These are phyloP conservation scores for Ceratocystis papillata DNA, from an alignment of 2,329 filamentous ascomycete species.

Conservation along the genomic window DNA sequence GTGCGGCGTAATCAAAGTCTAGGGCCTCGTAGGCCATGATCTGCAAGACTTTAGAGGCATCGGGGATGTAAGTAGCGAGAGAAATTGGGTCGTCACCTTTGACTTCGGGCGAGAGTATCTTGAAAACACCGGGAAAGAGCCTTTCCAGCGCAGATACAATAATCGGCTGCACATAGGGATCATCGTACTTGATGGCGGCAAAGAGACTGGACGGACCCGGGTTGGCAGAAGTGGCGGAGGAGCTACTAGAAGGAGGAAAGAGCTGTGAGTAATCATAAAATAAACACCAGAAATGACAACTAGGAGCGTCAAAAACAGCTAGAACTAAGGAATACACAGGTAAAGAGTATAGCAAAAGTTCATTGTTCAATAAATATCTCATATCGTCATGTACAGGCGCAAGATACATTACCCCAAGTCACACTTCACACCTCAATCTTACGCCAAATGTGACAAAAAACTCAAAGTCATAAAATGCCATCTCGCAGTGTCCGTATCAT, in stretches of 20 bases:
- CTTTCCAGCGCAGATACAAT: slow-evolving; percentile 61
- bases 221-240: background rate
- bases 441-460: background rate
- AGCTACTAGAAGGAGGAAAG: background rate
- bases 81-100: slow-evolving; percentile 31
- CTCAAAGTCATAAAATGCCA: background rate
- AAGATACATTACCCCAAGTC: slow-evolving; percentile 2
- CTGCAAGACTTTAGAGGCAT: slow-evolving; percentile 50
- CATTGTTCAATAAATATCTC: slow-evolving; percentile 16
- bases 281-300: background rate
- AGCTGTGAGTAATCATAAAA: slow-evolving; percentile 5
- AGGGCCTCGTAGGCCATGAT: slow-evolving; percentile 79
- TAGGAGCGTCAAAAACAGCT: background rate
- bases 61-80: slow-evolving; percentile 33
- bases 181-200: slow-evolving; percentile 51
- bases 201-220: background rate
- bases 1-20: slow-evolving; percentile 65
- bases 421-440: slow-evolving; percentile 3
- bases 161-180: slow-evolving; percentile 79
- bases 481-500: slow-evolving; percentile 1
- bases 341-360: background rate
- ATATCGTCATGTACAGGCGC: slow-evolving; percentile 14
- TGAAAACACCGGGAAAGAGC: slow-evolving; percentile 51
- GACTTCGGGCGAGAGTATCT: slow-evolving; percentile 30
- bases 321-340: background rate